Percentiles rank a stretch among this genome's conserved stretches.
These are phyloP conservation scores for Lachnellula subtilissima DNA, from an alignment of 2,329 filamentous ascomycete species.

Conservation along the genomic window DNA sequence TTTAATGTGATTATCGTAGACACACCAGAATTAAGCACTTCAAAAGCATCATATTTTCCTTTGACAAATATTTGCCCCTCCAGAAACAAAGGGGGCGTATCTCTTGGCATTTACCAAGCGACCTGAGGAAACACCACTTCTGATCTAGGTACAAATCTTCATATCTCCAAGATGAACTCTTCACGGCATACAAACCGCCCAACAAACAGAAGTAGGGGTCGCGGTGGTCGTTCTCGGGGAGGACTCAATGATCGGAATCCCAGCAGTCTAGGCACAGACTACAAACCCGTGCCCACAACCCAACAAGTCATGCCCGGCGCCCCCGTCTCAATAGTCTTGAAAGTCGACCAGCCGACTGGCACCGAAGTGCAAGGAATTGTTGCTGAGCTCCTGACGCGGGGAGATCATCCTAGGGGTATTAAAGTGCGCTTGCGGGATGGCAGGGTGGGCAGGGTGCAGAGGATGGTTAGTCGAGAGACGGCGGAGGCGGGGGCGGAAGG, in stretches of 20 bases:
- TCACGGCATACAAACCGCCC: conserved; percentile 3
- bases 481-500: conserved; percentile 11
- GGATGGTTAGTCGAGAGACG: conserved; percentile 21
- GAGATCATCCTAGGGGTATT: conserved; percentile 30
- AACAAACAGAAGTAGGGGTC: conserved; percentile 1
- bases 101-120: neutral
- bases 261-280: neutral
- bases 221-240: conserved; percentile 1
- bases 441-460: conserved; percentile 28
- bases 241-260: neutral
- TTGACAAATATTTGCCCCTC: too few species aligned
- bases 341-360: conserved; percentile 29
- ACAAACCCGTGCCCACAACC: conserved; percentile 20
- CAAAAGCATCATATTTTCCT: too few species aligned
- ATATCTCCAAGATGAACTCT: conserved; percentile 1
- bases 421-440: conserved; percentile 30
- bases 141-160: neutral
- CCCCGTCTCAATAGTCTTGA: conserved; percentile 29
- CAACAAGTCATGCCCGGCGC: conserved; percentile 22
- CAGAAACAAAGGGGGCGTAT: too few species aligned
- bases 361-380: conserved; percentile 27
- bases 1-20: too few species aligned
- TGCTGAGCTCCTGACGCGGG: conserved; percentile 26
- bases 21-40: too few species aligned
- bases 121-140: neutral